Base-by-base conservation (phyloP, 148 eudicot species). In the Salicornia ramosissima region DNA sequence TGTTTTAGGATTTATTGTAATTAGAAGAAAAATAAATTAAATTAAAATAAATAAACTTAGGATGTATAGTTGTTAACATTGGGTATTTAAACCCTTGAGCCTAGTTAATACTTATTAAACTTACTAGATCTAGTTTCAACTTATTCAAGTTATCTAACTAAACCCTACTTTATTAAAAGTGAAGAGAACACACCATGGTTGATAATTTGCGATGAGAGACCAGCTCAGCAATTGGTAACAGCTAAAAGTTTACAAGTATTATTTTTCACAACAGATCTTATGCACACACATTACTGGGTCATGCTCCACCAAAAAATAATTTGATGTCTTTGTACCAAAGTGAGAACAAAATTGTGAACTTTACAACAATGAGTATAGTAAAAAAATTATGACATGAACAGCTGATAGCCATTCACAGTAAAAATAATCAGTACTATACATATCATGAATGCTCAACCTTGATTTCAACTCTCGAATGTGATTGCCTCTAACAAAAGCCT, bases 381-480 rank as follows among this genome's bases (percentile, higher is more conserved):
- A 64, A 2, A n/a, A 2, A 89, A 19, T 36, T 62, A 13, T 36
- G 46, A 36, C 28, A 11, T 34, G 65, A 36, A 62, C 65, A 68
- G 3, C 22, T 22, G 71, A 68, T 36, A 22, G 11, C 71, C 40
- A 67, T 30, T 67, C 59, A 51, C 25, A 15, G 1, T 28, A 67
- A 36, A 22, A 55, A 55, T 69, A 22, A 45, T 3, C 40, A 36
- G 4, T 40, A 28, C 72, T 69, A 42, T 42, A 69, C 42, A 56
- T 39, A 7, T 14, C n/a, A 64, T 34, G 22, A 30, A 43, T 28
- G 31, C 47, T 56, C 42, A 47, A 24, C 36, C 55, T 45, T 11
- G 21, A 63, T 61, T 25, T 21, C 31, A 53, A 53, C 52, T 74
- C 64, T 6, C 19, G 10, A 13, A 24, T 65, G 53, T 45, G 47